Base-by-base conservation (phyloP, 2,329 filamentous ascomycete species). In the Fusarium sp. region DNA sequence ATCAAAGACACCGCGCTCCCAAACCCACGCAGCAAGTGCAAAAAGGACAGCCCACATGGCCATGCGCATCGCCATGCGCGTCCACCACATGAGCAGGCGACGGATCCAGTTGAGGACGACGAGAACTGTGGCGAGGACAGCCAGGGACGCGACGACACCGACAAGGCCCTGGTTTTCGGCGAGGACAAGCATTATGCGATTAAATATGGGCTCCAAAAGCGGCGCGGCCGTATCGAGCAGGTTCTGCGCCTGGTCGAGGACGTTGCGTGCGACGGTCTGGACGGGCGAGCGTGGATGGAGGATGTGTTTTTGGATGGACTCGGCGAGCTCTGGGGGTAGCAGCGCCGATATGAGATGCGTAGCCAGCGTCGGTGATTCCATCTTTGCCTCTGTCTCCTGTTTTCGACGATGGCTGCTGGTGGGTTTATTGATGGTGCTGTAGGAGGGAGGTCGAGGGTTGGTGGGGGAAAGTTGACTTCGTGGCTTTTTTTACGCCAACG, bases 51-150 rank as follows among this genome's bases (percentile, higher is more conserved):
- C 83, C 86, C 88, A 95, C 63, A 92, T 86, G 2, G 85, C 74
- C 38, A 92, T 66, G 24, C 84, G 78, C 62, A 91, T 74, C 10
- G 82, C 81, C 52, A 96, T 72, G n/a, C 84, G 80, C 48, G 92
- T 85, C 87, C 92, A 92, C 79, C 88, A 96, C 72, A 92, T 79
- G 55, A 96, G 81, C 19, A 92, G 78, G 58, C 91, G 85, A 60
- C 88, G 87, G 15, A 92, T 79, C 79, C 90, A 89, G 73, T 88
- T 84, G 64, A 95, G 80, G 53, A 93, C 74, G 72, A 92, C 80
- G 47, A 94, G 75, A 52, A 88, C 77, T 28, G 88, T 67, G 40
- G 89, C 76, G 52, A 77, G 61, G 12, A 76, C 61, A 26, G 74
- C 67, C 32, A 76, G 69, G 42, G 76, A 72, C 11, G 76, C 67